Evolutionary conservation across 805 yeast species (phyloP).

Genomic region (Kregervanrija fluxuum): DNA sequence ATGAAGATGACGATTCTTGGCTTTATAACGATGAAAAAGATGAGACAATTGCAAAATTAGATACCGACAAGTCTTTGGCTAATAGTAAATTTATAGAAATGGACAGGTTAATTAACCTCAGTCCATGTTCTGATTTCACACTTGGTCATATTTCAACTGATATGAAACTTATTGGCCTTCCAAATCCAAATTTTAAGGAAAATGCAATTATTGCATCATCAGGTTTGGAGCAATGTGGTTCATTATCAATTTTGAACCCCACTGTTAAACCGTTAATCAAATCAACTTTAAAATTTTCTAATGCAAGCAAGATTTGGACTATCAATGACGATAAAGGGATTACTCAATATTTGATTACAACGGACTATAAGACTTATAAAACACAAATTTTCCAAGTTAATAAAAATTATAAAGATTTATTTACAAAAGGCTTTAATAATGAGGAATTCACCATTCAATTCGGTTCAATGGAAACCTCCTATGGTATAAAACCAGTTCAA

Average conservation of each 20-base stretch:
- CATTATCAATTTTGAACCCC: conserved; percentile 57
- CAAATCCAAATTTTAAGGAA: conserved; percentile 63
- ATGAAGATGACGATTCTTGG: conserved; percentile 41
- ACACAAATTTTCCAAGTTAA: conserved; percentile 64
- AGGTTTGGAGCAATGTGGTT: conserved; percentile 52
- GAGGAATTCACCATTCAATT: conserved; percentile 60
- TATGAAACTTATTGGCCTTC: conserved; percentile 48
- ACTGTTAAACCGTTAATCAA: conserved; percentile 61
- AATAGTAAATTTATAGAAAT: conserved; percentile 34
- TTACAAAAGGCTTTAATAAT: conserved; percentile 54
- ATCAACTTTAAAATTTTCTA: conserved; percentile 64
- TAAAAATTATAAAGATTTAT: conserved; percentile 54
- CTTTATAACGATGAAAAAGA: conserved; percentile 30
- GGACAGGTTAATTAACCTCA: conserved; percentile 56
- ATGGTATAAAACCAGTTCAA: conserved; percentile 59
- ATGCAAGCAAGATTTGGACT: conserved; percentile 72
- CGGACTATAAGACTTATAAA: conserved; percentile 55
- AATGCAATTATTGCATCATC: conserved; percentile 61
- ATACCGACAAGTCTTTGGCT: conserved; percentile 8
- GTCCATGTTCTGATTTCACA: conserved; percentile 67
- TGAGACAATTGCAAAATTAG: conserved; percentile 3
- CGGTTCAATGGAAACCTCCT: conserved; percentile 34
- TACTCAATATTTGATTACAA: conserved; percentile 59
- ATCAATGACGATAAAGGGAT: conserved; percentile 31
- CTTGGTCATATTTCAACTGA: conserved; percentile 55